These are phyloP conservation scores for Exophiala sp. DNA, from an alignment of 2,329 filamentous ascomycete species.

Conservation along the genomic window DNA sequence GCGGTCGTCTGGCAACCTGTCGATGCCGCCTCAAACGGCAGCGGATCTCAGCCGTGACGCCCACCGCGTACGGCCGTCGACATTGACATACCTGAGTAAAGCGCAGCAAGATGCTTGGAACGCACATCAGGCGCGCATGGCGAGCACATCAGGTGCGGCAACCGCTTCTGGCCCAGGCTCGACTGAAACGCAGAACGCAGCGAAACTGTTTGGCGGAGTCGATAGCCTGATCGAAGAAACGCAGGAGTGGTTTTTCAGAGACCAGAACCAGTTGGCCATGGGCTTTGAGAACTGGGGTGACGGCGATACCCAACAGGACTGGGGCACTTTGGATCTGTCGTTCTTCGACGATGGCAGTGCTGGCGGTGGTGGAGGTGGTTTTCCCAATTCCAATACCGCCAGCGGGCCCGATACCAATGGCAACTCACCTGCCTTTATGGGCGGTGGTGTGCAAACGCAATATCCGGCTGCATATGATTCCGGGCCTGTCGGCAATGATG, in stretches of 20 bases:
- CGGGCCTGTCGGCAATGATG: not conserved
- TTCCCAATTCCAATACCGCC: not conserved
- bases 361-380: not conserved
- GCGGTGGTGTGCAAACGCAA: not conserved
- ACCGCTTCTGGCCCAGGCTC: conserved; percentile 24
- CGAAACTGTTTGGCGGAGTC: conserved; percentile 53
- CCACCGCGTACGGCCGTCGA: conserved; percentile 18
- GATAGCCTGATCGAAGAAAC: conserved; percentile 58
- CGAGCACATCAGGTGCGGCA: conserved; percentile 25
- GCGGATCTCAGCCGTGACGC: conserved; percentile 26
- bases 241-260: conserved; percentile 59
- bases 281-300: conserved; percentile 57
- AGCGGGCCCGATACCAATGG: conserved; percentile 9
- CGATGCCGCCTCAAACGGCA: conserved; percentile 29
- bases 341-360: conserved; percentile 18
- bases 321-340: conserved; percentile 20
- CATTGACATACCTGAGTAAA: conserved; percentile 24
- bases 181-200: conserved; percentile 39
- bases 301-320: conserved; percentile 25
- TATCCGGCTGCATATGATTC: conserved; percentile 6
- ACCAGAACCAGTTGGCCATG: conserved; percentile 55
- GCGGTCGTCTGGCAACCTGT: conserved; percentile 24
- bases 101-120: conserved; percentile 35
- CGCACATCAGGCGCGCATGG: conserved; percentile 28
- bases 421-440: conserved; percentile 15